Evolutionary conservation across 495 filamentous ascomycete genomes (phyloP).

Genomic region (Hypoxylon cercidicola): DNA sequence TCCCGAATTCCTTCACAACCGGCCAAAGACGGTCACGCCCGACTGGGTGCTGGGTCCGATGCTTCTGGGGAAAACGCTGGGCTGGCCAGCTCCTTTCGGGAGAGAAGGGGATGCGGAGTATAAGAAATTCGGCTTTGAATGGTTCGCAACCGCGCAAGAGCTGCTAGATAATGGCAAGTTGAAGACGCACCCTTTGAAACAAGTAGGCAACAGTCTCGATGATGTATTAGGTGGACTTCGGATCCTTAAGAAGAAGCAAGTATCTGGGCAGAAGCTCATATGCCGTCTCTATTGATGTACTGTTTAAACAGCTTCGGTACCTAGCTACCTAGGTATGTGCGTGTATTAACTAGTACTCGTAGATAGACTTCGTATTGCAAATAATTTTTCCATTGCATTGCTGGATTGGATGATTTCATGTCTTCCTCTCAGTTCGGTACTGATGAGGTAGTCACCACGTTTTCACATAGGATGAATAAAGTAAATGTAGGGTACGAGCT

Average conservation of each 20-base stretch:
- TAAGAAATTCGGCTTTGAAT: slow-evolving; percentile 16
- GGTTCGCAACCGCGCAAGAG: slow-evolving; percentile 16
- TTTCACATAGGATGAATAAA: too few relatives aligned
- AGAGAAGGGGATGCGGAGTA: slow-evolving; percentile 20
- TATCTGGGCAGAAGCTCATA: slow-evolving; percentile 44
- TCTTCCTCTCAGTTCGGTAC: too few relatives aligned
- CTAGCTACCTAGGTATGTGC: neutral
- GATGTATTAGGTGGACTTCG: slow-evolving; percentile 32
- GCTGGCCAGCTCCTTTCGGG: slow-evolving; percentile 2
- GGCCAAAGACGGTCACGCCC: neutral
- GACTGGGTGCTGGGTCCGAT: slow-evolving; percentile 11
- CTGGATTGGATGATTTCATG: too few relatives aligned
- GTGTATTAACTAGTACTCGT: neutral
- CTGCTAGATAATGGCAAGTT: slow-evolving; percentile 29
- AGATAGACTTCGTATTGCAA: neutral
- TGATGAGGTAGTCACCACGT: too few relatives aligned
- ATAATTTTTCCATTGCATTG: too few relatives aligned
- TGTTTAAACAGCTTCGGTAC: neutral
- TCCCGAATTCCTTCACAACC: slow-evolving; percentile 25
- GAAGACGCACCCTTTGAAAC: slow-evolving; percentile 34
- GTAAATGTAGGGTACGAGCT: too few relatives aligned
- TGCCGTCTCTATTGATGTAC: slow-evolving; percentile 16
- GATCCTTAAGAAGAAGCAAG: slow-evolving; percentile 25
- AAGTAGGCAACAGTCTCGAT: slow-evolving; percentile 27
- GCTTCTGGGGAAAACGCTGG: neutral